Base-by-base conservation (phyloP, 441 rosid species). In the Corymbia calophylla region DNA sequence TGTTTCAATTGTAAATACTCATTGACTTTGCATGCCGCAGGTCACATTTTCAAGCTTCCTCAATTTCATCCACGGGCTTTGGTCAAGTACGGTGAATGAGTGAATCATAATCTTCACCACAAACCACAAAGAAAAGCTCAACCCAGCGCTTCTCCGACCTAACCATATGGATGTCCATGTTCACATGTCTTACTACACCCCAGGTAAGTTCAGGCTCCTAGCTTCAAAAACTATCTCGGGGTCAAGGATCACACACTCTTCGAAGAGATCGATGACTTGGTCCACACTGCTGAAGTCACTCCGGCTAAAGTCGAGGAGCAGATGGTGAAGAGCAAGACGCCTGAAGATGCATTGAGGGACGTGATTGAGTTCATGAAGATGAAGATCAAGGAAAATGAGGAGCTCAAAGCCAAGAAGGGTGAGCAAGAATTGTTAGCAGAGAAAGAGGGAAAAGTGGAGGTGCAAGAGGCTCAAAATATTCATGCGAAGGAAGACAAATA, bases 31-130 rank as follows among this genome's bases (percentile, higher is more conserved):
- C 64, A 58, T 58, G 64, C 55, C 29, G 68, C 88, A 94, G 91
- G 92, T 94, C 55, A 95, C 96, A 25, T 89, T 94, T 27, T 95
- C 96, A 21, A 95, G 97, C 23, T 87, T 95, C 35, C 91, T 95
- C 49, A 95, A 95, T 89, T 94, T 95, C 49, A 73, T 39, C 84
- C 3, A 73, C 9, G 48, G 8, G 17, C 82, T 73, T 5, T 39
- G 48, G 48, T 73, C 29, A 17, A 73, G 49, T 73, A 29, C 84
- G 17, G 51, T 3, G 17, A 21, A 21, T 17, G 2, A 73, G 51
- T 9, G 5, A 25, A 39, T 73, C 84, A 73, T 73, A 73, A 73
- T 73, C 17, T 73, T 73, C 51, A 73, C 17, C 49, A 73, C n/a
- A 0, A 73, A 73, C 84, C 84, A 73, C 48, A 73, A 39, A 73